These are phyloP conservation scores for Meyerozyma guilliermondii DNA, from an alignment of 1,139 yeast species.

Conservation along the genomic window DNA sequence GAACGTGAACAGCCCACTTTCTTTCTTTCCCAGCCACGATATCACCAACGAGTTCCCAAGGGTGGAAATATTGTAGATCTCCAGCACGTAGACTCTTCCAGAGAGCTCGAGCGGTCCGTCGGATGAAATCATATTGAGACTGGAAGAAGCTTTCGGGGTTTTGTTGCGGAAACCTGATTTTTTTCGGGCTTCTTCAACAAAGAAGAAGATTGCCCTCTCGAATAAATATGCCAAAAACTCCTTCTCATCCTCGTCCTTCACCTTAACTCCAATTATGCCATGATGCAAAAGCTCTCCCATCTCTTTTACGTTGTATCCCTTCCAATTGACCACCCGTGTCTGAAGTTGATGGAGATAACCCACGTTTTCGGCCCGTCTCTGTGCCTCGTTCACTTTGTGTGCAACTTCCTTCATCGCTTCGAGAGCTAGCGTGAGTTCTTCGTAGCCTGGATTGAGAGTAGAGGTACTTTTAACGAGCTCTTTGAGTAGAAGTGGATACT, in stretches of 20 bases:
- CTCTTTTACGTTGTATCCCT: conserved; percentile 78
- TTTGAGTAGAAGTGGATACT: conserved; percentile 78
- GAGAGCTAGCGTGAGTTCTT: conserved; percentile 66
- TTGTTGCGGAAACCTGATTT: conserved; percentile 13
- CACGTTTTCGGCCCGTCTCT: conserved; percentile 84
- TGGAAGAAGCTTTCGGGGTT: conserved; percentile 4
- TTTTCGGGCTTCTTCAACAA: conserved; percentile 40
- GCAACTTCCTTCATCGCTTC: conserved; percentile 65
- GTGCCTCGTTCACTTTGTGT: conserved; percentile 88
- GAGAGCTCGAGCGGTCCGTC: conserved; percentile 44
- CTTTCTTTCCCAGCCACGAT: conserved; percentile 77
- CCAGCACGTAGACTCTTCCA: conserved; percentile 67
- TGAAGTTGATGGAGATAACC: conserved; percentile 63
- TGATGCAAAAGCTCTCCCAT: conserved; percentile 83
- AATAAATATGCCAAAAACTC: conserved; percentile 88
- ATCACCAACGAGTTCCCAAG: conserved; percentile 56
- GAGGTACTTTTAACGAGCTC: conserved; percentile 66
- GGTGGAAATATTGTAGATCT: conserved; percentile 50
- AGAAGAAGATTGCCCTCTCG: conserved; percentile 81
- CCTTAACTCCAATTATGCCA: conserved; percentile 72
- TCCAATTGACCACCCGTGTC: conserved; percentile 83
- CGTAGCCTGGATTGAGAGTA: conserved; percentile 49
- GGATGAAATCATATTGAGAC: background rate
- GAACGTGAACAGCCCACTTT: conserved; percentile 68
- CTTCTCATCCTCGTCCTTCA: conserved; percentile 66